phyloP scores from a whole-genome alignment of 1,139 yeast species.

The Geotrichum citri-aurantii region DNA sequence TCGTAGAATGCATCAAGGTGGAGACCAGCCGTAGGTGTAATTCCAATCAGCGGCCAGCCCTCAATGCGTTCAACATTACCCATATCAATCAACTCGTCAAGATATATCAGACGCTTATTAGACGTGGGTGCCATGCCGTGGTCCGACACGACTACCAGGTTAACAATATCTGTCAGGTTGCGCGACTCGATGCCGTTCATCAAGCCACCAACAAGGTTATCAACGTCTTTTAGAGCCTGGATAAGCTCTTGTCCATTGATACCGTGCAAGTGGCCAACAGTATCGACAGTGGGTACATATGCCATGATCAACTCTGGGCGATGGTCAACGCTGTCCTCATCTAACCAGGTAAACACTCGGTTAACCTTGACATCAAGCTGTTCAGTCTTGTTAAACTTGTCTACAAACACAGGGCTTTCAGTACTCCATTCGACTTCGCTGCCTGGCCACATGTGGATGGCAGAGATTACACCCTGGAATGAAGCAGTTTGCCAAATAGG shows the following conservation, averaged over 20 bases:
- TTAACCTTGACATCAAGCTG: conserved; percentile 50
- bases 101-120: conserved; percentile 51
- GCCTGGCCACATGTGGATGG: conserved; percentile 98
- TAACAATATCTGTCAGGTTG: conserved; percentile 58
- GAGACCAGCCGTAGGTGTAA: conserved; percentile 48
- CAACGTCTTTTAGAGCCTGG: conserved; percentile 57
- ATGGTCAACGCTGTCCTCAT: conserved; percentile 38
- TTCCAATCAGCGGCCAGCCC: conserved; percentile 88
- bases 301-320: conserved; percentile 77
- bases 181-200: conserved; percentile 47
- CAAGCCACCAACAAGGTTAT: conserved; percentile 51
- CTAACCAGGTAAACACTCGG: conserved; percentile 63
- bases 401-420: conserved; percentile 43
- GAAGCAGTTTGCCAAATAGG: conserved; percentile 81
- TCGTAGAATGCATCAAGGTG: conserved; percentile 39
- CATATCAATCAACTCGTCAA: conserved; percentile 63
- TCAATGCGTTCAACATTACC: conserved; percentile 55
- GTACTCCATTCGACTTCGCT: conserved; percentile 58
- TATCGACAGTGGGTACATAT: conserved; percentile 77
- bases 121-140: conserved; percentile 94
- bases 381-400: conserved; percentile 61
- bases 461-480: conserved; percentile 57
- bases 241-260: conserved; percentile 54
- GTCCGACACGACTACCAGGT: conserved; percentile 74
- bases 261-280: conserved; percentile 68